Percentiles rank a stretch among this genome's conserved stretches.
Conservation (phyloP, 495 filamentous ascomycete genomes). For the Penicillium taxi region DNA sequence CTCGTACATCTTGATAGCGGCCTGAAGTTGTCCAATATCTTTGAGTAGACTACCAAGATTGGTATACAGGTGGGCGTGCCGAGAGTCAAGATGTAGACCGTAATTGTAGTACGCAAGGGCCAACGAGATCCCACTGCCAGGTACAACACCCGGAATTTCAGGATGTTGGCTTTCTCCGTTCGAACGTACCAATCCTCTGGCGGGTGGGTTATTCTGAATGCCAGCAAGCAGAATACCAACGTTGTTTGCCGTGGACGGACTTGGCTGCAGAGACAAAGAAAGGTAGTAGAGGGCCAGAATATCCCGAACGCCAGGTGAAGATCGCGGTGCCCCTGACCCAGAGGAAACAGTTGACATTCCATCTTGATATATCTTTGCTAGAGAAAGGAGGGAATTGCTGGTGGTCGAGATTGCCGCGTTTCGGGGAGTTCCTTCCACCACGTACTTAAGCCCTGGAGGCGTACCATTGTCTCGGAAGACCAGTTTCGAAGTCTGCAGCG, state of each 20-base stretch:
- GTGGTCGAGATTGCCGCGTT: conserved; percentile 86
- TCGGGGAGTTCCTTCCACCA: conserved; percentile 62
- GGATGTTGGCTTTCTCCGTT: conserved; percentile 35
- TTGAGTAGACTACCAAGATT: conserved; percentile 94
- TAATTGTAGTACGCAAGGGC: conserved; percentile 94
- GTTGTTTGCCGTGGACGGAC: conserved; percentile 97
- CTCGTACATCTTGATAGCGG: conserved; percentile 97
- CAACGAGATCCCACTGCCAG: conserved; percentile 80
- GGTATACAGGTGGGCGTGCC: conserved; percentile 96
- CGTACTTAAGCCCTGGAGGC: conserved; percentile 72
- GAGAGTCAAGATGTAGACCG: conserved; percentile 70
- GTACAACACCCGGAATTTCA: conserved; percentile 68
- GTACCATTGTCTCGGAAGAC: conserved; percentile 75
- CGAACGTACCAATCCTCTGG: conserved; percentile 25
- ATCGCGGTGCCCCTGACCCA: conserved; percentile 48
- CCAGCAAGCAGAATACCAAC: conserved; percentile 94
- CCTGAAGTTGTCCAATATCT: conserved; percentile 85
- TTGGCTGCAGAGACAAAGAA: conserved; percentile 88
- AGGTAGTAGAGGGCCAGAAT: conserved; percentile 95
- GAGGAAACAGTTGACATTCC: conserved; percentile 76
- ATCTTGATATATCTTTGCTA: conserved; percentile 98
- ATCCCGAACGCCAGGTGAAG: conserved; percentile 74
- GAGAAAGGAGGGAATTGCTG: conserved; percentile 87
- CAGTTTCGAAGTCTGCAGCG: conserved; percentile 72
- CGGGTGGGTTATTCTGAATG: conserved; percentile 68